Evolutionary conservation across 805 yeast genomes (phyloP).

Genomic region (Nakazawaea wyomingensis): DNA sequence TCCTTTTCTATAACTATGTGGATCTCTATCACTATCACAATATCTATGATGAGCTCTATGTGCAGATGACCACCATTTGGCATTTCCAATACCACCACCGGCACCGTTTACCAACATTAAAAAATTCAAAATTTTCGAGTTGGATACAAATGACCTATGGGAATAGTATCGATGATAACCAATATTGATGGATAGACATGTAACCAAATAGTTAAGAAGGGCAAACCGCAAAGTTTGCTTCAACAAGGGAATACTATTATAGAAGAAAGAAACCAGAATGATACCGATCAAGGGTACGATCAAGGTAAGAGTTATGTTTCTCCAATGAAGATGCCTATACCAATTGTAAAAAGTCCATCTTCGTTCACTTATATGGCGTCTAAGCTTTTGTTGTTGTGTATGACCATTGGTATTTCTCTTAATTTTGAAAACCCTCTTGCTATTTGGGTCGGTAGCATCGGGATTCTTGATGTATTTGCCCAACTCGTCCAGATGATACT

Average conservation of each 20-base stretch:
- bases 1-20: conserved; percentile 79
- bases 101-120: conserved; percentile 58
- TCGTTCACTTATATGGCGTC: conserved; percentile 59
- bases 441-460: background rate
- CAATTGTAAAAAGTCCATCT: conserved; percentile 74
- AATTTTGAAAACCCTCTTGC: conserved; percentile 4
- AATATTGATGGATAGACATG: conserved; percentile 72
- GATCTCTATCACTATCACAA: conserved; percentile 86
- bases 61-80: conserved; percentile 72
- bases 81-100: conserved; percentile 72
- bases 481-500: conserved; percentile 26
- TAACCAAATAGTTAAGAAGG: conserved; percentile 47
- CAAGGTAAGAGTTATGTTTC: conserved; percentile 52
- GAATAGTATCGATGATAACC: conserved; percentile 81
- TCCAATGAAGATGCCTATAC: conserved; percentile 73
- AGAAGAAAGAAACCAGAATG: conserved; percentile 28
- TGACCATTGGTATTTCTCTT: conserved; percentile 19
- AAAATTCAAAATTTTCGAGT: conserved; percentile 38
- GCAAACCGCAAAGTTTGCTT: conserved; percentile 49
- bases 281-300: conserved; percentile 51
- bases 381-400: conserved; percentile 14
- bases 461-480: background rate
- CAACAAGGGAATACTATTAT: conserved; percentile 37
- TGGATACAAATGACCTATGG: conserved; percentile 47
- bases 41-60: conserved; percentile 90